Base-by-base conservation (phyloP, 805 yeast species). In the Metschnikowia sp. region DNA sequence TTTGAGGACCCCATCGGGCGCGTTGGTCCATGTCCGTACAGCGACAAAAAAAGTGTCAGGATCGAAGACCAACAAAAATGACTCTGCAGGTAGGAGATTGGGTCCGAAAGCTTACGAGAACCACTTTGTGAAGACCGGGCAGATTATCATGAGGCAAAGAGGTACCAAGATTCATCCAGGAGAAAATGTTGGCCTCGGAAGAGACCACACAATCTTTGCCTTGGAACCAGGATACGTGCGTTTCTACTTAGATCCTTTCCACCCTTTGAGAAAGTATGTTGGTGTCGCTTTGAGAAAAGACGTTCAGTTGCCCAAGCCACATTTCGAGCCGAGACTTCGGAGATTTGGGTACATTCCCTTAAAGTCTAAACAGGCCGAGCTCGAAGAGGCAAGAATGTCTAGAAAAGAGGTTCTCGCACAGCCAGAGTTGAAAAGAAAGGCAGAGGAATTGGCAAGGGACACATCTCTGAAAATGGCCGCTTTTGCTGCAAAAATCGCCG, bases 151-250 rank as follows among this genome's bases (percentile, higher is more conserved):
- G 82, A 82, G 97, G 65, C 99, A 94, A 64, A 80, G 98, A 65
- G 99, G 99, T 59, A 89, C 98, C 15, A 85, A 81, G 60, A 86
- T 91, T 65, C 94, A 82, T 62, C 98, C 99, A 0, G 99, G 99
- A 32, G 95, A 87, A 56, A 91, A 94, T 58, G 86, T 82, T 10
- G 83, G 83, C 8, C 88, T 92, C 51, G 99, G 99, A 53, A 84
- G 82, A 59, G 98, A 94, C 65, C 97, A 91, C 66, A 92, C 99
- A 2, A 78, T 94, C 31, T 89, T 76, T 65, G 97, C 99, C 3
- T 60, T 75, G 32, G 98, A 94, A 63, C 96, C 97, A 3, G 99
- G 99, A 26, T 89, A 74, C 64, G 97, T 92, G 30, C 80, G 95
- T 53, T 94, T 81, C 69, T 94, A 94, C 68, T 71, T 84, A 51